Conservation (phyloP, 805 yeast species). For the Spathaspora passalidarum region DNA sequence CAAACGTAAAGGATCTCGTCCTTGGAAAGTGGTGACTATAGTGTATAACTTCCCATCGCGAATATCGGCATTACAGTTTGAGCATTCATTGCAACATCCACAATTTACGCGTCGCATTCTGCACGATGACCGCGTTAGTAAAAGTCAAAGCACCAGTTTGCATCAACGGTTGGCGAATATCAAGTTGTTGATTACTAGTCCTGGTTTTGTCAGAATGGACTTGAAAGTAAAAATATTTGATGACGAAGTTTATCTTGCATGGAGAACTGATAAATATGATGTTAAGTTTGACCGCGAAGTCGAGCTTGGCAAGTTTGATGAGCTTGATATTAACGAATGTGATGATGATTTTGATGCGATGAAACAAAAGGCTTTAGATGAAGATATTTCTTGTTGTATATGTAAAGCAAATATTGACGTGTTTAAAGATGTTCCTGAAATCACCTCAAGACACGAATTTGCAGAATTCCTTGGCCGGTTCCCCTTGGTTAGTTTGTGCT, state of each 20-base stretch:
- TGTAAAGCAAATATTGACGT: slow-evolving; percentile 34
- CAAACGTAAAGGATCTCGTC: slow-evolving; percentile 52
- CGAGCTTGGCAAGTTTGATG: slow-evolving; percentile 10
- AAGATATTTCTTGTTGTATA: slow-evolving; percentile 23
- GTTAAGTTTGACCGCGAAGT: slow-evolving; percentile 13
- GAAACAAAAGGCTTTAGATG: slow-evolving; percentile 12
- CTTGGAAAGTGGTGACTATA: slow-evolving; percentile 67
- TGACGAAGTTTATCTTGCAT: slow-evolving; percentile 22
- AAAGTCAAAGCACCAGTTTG: background rate
- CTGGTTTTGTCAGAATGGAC: slow-evolving; percentile 44
- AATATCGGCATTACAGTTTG: slow-evolving; percentile 70
- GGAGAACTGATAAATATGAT: slow-evolving; percentile 33
- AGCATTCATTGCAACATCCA: slow-evolving; percentile 82
- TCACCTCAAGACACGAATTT: slow-evolving; percentile 5
- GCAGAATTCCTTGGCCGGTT: slow-evolving; percentile 8
- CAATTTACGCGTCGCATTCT: slow-evolving; percentile 61
- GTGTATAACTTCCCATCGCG: slow-evolving; percentile 74
- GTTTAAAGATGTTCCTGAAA: slow-evolving; percentile 15
- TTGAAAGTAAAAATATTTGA: slow-evolving; percentile 48
- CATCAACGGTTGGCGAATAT: slow-evolving; percentile 48
- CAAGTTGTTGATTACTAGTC: slow-evolving; percentile 39
- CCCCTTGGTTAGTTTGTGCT: slow-evolving; percentile 36
- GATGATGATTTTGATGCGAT: slow-evolving; percentile 8
- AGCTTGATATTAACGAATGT: slow-evolving; percentile 1
- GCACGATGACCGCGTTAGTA: slow-evolving; percentile 30